A percentile compares a stretch with the other conserved stretches of the same genome.
phyloP scores from a whole-genome alignment of 2,329 filamentous ascomycete species.

The Drechmeria coniospora region DNA sequence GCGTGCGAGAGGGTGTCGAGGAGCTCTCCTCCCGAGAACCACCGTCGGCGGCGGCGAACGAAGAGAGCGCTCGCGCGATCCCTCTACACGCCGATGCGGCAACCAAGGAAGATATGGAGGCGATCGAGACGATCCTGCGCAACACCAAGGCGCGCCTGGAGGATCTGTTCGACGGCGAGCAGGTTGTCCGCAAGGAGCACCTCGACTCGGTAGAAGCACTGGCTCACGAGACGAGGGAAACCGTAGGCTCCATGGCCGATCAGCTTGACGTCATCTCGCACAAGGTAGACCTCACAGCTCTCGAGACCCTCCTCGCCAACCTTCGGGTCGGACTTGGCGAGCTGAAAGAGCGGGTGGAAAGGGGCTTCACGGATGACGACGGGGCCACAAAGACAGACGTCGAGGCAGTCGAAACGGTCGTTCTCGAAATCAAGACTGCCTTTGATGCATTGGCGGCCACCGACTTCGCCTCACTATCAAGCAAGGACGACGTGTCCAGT shows the following conservation, averaged over 20 bases:
- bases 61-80: constrained; percentile 8
- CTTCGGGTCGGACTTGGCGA: constrained; percentile 65
- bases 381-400: constrained; percentile 69
- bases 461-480: constrained; percentile 54
- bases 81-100: constrained; percentile 18
- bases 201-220: constrained; percentile 48
- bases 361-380: constrained; percentile 40
- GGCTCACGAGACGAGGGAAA: constrained; percentile 60
- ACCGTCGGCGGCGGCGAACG: constrained; percentile 5
- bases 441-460: constrained; percentile 59
- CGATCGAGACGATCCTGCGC: constrained; percentile 76
- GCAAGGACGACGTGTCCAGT: constrained; percentile 54
- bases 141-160: constrained; percentile 84
- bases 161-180: constrained; percentile 58
- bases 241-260: constrained; percentile 48
- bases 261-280: constrained; percentile 56
- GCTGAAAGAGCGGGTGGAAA: constrained; percentile 41
- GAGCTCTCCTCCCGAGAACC: constrained; percentile 22
- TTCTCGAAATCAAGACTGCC: constrained; percentile 69
- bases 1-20: constrained; percentile 32
- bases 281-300: constrained; percentile 61
- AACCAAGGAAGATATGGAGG: constrained; percentile 66
- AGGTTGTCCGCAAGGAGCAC: constrained; percentile 51
- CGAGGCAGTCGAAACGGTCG: constrained; percentile 64
- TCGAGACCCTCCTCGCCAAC: constrained; percentile 68